Evolutionary conservation across 2,329 filamentous ascomycete genomes (phyloP), one percentile per base, ranked within the genome.

Genomic region (Fusarium clavum): DNA sequence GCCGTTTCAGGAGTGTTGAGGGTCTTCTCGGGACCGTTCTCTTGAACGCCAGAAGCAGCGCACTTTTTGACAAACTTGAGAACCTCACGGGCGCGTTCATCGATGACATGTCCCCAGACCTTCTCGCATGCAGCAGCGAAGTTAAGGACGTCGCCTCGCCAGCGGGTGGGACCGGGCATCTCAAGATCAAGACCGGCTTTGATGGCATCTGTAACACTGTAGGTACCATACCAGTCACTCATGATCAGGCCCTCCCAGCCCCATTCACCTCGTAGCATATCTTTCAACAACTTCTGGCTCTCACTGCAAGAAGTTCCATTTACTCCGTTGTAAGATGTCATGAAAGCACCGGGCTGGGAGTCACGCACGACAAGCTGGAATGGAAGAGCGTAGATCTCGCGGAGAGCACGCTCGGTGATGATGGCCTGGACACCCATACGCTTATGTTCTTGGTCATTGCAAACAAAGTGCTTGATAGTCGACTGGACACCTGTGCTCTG

Each of bases 1-100:
- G 89, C 86, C 40, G 88, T 89, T 76, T 91, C 86, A 1, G 86
- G 83, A 0, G 87, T 91, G 74, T 93, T 83, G 10, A 84, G 81
- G 0, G 81, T 83, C 51, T 79, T 81, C 76, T 90, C 88, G 0
- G 83, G 81, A 0, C 85, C 87, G 22, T 84, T 80, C 73, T 89
- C 86, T 6, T 84, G 81, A 20, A 91, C 83, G 0, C 85, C 85
- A 6, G 86, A 81, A 3, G 83, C 83, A 10, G 84, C 83, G 25
- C 85, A 85, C 69, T 81, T 84, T 78, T 90, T 90, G 65, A 90
- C 81, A n/a, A 91, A 81, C 64, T 86, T 84, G 55, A 91, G 81
- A 25, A 91, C 80, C 30, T 85, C 82, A 29, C 86, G 85, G 3
- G 84, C 88, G n/a, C 88, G 81, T 48, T 88, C 84, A 51, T 90